Evolutionary conservation across 2,329 filamentous ascomycete genomes (phyloP), one percentile per base, ranked within the genome.

Genomic region (Sporothrix variecibatus): DNA sequence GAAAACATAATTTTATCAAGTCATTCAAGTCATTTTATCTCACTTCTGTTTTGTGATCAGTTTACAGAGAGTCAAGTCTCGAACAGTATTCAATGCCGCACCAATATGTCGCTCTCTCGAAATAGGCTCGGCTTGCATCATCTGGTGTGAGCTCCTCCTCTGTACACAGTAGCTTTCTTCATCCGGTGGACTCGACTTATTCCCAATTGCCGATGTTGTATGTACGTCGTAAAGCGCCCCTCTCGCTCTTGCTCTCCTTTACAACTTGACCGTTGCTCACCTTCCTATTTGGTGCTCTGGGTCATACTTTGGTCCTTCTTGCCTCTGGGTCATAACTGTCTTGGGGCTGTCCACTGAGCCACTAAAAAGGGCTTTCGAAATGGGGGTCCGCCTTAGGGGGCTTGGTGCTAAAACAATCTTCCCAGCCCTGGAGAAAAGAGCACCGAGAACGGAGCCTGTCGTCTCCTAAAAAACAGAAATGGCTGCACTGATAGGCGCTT

Each of bases 221-320:
- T n/a, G n/a, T n/a, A n/a, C n/a, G n/a, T n/a, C n/a, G n/a, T 8
- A 56, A 26, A 12, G 9, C n/a, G n/a, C 53, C 56, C 26, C 53
- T 23, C 60, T 40, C 34, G 12, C n/a, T 51, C n/a, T 8, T 11
- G 34, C n/a, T 3, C n/a, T 31, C 64, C 9, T 43, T 23, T 43
- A 6, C 40, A 8, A 2, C 15, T 8, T 53, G n/a, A 12, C 20
- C 11, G n/a, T 23, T 68, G 23, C 40, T 51, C 43, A 51, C 64
- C 64, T 68, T 68, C 40, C 64, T 34, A 20, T 28, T 68, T 51
- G 23, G 64, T 31, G 40, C 64, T 49, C 28, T n/a, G 64, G 40
- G 40, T 43, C 40, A 12, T 43, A 43, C 64, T 40, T 31, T 28
- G 64, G 40, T 43, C 40, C 40, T 31, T 6, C n/a, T 26, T 11